Conservation (phyloP, 2,329 filamentous ascomycete species). For the Fusarium sp. region DNA sequence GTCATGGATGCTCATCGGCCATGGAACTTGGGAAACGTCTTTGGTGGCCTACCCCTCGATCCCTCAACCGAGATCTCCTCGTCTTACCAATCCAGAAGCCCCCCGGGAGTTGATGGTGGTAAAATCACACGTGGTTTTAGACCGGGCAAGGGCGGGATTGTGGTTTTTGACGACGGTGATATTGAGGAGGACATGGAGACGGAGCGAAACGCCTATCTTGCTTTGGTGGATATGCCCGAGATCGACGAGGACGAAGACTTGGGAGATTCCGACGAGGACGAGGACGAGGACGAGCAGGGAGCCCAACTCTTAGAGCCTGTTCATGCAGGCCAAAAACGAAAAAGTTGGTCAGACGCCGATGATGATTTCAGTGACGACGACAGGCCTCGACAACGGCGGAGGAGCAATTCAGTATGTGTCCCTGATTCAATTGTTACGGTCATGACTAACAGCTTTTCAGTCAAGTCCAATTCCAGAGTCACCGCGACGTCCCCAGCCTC, state of each 20-base stretch:
- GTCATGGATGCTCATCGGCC: constrained; percentile 88
- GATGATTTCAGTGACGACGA: constrained; percentile 76
- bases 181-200: constrained; percentile 79
- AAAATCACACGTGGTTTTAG: constrained; percentile 75
- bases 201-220: constrained; percentile 83
- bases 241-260: constrained; percentile 75
- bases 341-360: constrained; percentile 76
- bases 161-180: constrained; percentile 96
- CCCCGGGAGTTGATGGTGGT: constrained; percentile 74
- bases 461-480: constrained; percentile 72
- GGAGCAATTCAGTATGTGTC: constrained; percentile 81
- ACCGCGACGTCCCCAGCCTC: constrained; percentile 65
- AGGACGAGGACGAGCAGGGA: constrained; percentile 63
- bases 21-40: constrained; percentile 94
- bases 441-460: constrained; percentile 50
- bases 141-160: constrained; percentile 82
- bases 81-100: constrained; percentile 61
- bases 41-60: constrained; percentile 73
- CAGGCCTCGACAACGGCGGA: constrained; percentile 77
- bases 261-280: constrained; percentile 64
- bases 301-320: constrained; percentile 47
- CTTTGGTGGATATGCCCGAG: constrained; percentile 90
- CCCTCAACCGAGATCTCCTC: constrained; percentile 57
- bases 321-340: constrained; percentile 72
- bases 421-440: background rate